Percentiles rank a stretch among this genome's conserved stretches.
phyloP scores from a whole-genome alignment of 73 alveolate species.

The Paramecium primaurelia region DNA sequence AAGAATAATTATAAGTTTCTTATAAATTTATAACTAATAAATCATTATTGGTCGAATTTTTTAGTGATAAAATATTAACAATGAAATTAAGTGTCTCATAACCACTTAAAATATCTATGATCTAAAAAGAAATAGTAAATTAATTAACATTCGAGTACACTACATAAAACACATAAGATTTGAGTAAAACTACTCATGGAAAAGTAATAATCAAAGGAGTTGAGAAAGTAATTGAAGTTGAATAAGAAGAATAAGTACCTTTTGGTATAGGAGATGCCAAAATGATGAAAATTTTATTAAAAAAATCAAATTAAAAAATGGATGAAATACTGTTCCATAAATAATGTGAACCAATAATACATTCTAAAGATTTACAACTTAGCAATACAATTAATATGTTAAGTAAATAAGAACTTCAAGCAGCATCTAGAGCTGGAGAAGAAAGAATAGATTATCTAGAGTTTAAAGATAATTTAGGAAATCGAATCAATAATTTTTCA shows the following conservation, averaged over 20 bases:
- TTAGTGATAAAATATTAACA: not conserved
- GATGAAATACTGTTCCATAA: not conserved
- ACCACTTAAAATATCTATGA: not conserved
- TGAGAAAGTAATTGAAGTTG: not conserved
- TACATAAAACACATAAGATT: not conserved
- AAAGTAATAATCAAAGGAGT: not conserved
- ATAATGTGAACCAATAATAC: not conserved
- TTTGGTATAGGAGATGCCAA: not conserved
- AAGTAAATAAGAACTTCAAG: not conserved
- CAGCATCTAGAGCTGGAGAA: slow-evolving; percentile 28
- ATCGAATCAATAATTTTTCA: not conserved
- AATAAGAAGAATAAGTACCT: not conserved
- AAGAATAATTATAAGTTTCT: not conserved
- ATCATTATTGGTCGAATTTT: not conserved
- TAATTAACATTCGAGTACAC: not conserved
- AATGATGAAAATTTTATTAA: not conserved
- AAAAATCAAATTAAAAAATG: not conserved
- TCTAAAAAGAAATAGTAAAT: not conserved
- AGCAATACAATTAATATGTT: slow-evolving; percentile 16
- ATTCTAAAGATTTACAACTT: not conserved
- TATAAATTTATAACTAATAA: not conserved
- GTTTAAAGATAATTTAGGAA: not conserved
- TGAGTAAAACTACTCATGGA: not conserved
- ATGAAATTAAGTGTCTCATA: not conserved
- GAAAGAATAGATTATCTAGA: not conserved